These are phyloP conservation scores for Pestalotiopsis sp. DNA, from an alignment of 2,329 filamentous ascomycete genomes.

Conservation along the genomic window DNA sequence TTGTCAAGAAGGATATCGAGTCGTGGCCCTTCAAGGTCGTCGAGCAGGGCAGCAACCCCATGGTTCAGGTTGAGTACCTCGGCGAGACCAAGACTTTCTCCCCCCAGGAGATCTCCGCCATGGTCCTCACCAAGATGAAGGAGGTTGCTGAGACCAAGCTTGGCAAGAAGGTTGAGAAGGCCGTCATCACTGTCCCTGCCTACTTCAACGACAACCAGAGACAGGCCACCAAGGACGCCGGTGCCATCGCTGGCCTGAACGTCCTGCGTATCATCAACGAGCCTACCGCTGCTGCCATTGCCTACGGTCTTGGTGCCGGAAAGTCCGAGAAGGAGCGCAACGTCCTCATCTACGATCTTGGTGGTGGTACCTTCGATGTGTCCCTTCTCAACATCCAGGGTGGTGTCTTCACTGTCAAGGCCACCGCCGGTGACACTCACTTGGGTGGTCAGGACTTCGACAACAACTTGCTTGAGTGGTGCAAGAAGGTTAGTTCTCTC, in stretches of 20 bases:
- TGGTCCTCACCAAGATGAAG: constrained; percentile 99
- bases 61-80: constrained; percentile 95
- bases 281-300: constrained; percentile 96
- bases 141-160: constrained; percentile 98
- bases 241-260: constrained; percentile 95
- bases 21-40: constrained; percentile 99
- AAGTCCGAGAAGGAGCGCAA: constrained; percentile 98
- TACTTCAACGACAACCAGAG: constrained; percentile 99
- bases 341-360: constrained; percentile 99
- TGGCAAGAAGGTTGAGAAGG: constrained; percentile 98
- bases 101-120: constrained; percentile 97
- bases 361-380: constrained; percentile 99
- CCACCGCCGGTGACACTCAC: constrained; percentile 96
- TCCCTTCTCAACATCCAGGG: constrained; percentile 98
- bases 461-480: constrained; percentile 92
- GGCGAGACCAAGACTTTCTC: constrained; percentile 95
- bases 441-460: constrained; percentile 97
- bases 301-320: constrained; percentile 94
- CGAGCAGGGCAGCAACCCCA: constrained; percentile 83
- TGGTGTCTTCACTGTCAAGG: constrained; percentile 99
- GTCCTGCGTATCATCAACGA: constrained; percentile 99
- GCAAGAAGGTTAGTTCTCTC: constrained; percentile 65
- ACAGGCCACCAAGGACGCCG: constrained; percentile 98
- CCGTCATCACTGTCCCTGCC: constrained; percentile 96
- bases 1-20: constrained; percentile 98